Base-by-base conservation (phyloP, 805 yeast species). In the Saturnispora ahearnii region DNA sequence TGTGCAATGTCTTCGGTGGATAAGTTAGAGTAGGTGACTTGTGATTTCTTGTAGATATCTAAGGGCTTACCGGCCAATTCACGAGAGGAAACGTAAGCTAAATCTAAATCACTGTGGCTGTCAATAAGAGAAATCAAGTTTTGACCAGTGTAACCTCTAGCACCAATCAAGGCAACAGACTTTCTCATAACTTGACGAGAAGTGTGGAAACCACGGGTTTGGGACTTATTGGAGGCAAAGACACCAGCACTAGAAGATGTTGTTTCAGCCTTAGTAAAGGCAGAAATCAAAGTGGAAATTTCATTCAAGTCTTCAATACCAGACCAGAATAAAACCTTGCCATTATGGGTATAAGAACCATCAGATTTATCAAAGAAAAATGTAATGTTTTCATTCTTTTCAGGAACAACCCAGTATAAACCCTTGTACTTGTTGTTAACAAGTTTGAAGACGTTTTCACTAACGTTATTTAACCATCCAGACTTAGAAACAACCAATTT, bases 401-500 rank as follows among this genome's bases (percentile, higher is more conserved):
- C 98, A 58, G 81, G 76, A 44, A 88, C 91, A 44, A 81, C 77
- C 99, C 99, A 93, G 67, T 82, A 89, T 60, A 93, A 73, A 6
- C 82, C 67, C 32, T 74, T 59, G 67, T 78, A 84, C 63, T 90
- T 96, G 59, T 81, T 82, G 59, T 75, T 80, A 59, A 93, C 76
- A 13, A 95, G 81, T 48, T 75, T 77, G 78, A 95, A 93, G 47
- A 93, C 84, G 68, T 90, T 91, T 64, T 93, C 99, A 51, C 96
- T 85, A 49, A 93, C 96, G 57, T 91, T 91, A 72, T 93, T 93
- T 64, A 91, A 82, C 99, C 99, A 93, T 43, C 98, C 98, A 49
- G 84, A 77, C 65, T 85, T 83, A 22, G 95, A 78, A 24, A 95
- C 87, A 57, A 89, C 73, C 64, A 93, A 88, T 69, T 87, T 88